A percentile compares a stretch with the other conserved stretches of the same genome.
Conservation (phyloP, 169 alveolate genomes). For the Theileria parva region DNA sequence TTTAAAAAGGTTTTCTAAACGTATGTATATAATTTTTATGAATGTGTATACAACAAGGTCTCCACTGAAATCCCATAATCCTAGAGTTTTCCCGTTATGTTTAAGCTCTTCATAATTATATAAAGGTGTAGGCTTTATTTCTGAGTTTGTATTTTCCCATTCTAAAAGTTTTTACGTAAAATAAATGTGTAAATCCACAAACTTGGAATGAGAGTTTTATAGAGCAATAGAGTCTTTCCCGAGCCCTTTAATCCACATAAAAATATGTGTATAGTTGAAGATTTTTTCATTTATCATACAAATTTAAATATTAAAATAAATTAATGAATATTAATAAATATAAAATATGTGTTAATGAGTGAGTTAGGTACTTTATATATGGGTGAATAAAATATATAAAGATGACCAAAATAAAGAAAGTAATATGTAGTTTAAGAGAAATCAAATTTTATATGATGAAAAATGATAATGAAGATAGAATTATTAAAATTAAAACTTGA, state of each 20-base stretch:
- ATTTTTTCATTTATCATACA: not conserved
- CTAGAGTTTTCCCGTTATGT: constrained; percentile 15
- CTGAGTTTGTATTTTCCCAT: constrained; percentile 30
- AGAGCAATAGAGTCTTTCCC: constrained; percentile 62
- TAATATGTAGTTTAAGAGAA: not conserved
- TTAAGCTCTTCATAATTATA: constrained; percentile 60
- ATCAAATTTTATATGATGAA: not conserved
- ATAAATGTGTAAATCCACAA: constrained; percentile 6
- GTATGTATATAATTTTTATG: no score
- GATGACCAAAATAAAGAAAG: not conserved
- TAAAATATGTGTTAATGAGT: not conserved
- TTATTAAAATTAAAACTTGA: not conserved
- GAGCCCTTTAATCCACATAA: constrained; percentile 63
- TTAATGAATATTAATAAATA: not conserved
- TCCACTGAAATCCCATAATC: constrained; percentile 69
- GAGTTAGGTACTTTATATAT: not conserved
- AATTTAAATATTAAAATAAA: not conserved
- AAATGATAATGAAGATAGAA: not conserved
- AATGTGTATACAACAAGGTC: constrained; percentile 27
- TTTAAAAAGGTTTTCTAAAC: not conserved
- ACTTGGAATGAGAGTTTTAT: constrained; percentile 54
- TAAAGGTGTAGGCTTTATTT: constrained; percentile 52
- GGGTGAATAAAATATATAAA: not conserved
- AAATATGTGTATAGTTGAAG: constrained; percentile 37
- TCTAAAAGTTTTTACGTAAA: constrained; percentile 21